These are phyloP conservation scores for Pseudogymnoascus sp. DNA, from an alignment of 2,329 filamentous ascomycete genomes.

Conservation along the genomic window DNA sequence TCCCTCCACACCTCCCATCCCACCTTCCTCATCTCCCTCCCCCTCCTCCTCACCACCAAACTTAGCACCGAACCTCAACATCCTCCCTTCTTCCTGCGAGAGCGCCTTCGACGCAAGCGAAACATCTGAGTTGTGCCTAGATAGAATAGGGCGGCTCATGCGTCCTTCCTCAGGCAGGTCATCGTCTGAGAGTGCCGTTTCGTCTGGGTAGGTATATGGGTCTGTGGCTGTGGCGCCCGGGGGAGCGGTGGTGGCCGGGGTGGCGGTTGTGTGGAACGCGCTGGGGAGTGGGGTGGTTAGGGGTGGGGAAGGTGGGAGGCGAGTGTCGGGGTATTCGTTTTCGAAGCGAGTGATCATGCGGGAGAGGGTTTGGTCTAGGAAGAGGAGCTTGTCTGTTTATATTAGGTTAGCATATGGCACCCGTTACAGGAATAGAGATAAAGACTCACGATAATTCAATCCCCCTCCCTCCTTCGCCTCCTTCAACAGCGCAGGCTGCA, in stretches of 20 bases:
- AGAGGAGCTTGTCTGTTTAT: slow-evolving; percentile 61
- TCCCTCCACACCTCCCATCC: neutral
- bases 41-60: slow-evolving; percentile 45
- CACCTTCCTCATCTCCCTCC: slow-evolving; percentile 19
- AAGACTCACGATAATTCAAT: slow-evolving; percentile 62
- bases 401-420: slow-evolving; percentile 21
- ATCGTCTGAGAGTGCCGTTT: slow-evolving; percentile 27
- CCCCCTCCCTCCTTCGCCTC: slow-evolving; percentile 65
- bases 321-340: slow-evolving; percentile 88
- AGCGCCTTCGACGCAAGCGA: slow-evolving; percentile 57
- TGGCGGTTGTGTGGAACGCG: neutral
- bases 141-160: slow-evolving; percentile 35
- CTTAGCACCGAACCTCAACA: slow-evolving; percentile 60
- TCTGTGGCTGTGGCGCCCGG: slow-evolving; percentile 15
- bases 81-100: slow-evolving; percentile 59
- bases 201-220: slow-evolving; percentile 31
- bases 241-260: slow-evolving; percentile 10
- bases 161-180: slow-evolving; percentile 26
- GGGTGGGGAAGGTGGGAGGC: slow-evolving; percentile 29
- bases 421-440: neutral
- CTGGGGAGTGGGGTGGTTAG: slow-evolving; percentile 17
- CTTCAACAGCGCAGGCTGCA: slow-evolving; percentile 75
- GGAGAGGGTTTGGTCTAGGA: slow-evolving; percentile 80
- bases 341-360: slow-evolving; percentile 94
- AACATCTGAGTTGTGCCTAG: slow-evolving; percentile 57